Base-by-base conservation (phyloP, 306 rosid species). In the Ceratonia siliqua region DNA sequence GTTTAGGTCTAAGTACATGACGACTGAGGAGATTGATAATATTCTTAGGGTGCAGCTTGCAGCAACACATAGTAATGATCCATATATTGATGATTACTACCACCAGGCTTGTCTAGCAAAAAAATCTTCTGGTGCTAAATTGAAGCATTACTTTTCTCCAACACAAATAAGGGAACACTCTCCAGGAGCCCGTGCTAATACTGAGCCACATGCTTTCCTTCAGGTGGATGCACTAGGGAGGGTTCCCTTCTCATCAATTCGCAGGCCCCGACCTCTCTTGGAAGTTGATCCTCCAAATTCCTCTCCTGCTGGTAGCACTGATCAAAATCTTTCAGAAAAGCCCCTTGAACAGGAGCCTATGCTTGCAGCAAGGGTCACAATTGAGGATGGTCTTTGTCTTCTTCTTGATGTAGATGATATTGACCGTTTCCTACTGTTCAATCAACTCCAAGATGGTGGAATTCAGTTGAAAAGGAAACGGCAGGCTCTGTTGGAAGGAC, bases 201-300 rank as follows among this genome's bases (percentile, higher is more conserved):
- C 73, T 41, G 99, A 95, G 70, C 98, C 96, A 11, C 99, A 95
- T 85, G 98, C 98, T 85, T 95, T 90, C 84, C 99, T 95, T 76
- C 99, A 95, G 79, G 98, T 95, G 62, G 99, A 95, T 84, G 99
- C 99, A 61, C 87, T 92, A 74, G 99, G 99, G 71, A 90, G 99
- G 82, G 94, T 95, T 82, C 98, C 98, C 2, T 95, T 95, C 83
- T 95, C 99, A 38, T 95, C 99, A 74, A 90, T 95, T 79, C 98
- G 96, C 55, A 87, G 99, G 84, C 99, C 99, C 39, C 99, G 99
- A 24, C 99, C 99, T 75, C 99, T 95, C 61, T 87, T 95, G 57
- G 99, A 95, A 85, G 96, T 95, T 78, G 99, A 95, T 72, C 81
- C 97, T 61, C 90, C 97, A 50, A 92, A 83, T 79, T n/a, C n/a